phyloP scores from a whole-genome alignment of 1,284 basidiomycete species.

The Rhodotorula mucilaginosa region DNA sequence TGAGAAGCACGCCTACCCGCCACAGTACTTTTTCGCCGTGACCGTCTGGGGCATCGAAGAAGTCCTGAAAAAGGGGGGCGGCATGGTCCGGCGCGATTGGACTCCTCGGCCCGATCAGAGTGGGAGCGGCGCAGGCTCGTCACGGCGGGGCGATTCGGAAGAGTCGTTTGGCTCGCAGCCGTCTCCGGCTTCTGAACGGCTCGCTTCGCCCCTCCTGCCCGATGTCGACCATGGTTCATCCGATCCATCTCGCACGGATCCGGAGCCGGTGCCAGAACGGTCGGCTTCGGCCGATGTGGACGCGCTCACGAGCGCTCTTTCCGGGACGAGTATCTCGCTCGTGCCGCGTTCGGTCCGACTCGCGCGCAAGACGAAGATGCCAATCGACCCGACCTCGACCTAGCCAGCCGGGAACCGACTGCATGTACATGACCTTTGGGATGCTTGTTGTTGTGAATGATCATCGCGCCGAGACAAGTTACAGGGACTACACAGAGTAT shows the following conservation, averaged over 20 bases:
- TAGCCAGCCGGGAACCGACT: not conserved
- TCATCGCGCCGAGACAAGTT: too few relatives aligned
- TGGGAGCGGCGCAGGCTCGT: not conserved
- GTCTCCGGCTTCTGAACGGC: not conserved
- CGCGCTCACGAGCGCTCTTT: slow-evolving; percentile 7
- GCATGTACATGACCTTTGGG: too few relatives aligned
- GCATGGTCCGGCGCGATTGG: slow-evolving; percentile 35
- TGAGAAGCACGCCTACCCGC: slow-evolving; percentile 73
- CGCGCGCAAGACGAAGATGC: slow-evolving; percentile 17
- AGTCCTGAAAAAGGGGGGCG: slow-evolving; percentile 20
- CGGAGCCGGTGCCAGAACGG: not conserved
- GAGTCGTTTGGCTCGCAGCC: slow-evolving; percentile 3
- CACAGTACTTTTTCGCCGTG: slow-evolving; percentile 81
- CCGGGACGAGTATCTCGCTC: slow-evolving; percentile 24
- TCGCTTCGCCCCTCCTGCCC: too few relatives aligned
- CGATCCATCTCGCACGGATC: not conserved
- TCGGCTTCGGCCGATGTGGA: slow-evolving; percentile 12
- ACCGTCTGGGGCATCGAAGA: slow-evolving; percentile 72
- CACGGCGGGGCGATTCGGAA: not conserved
- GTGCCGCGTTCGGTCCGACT: slow-evolving; percentile 24
- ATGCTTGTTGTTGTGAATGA: too few relatives aligned
- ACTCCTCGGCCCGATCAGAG: slow-evolving; percentile 6
- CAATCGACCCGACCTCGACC: not conserved
- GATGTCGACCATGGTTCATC: not conserved
- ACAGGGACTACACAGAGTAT: too few relatives aligned